Evolutionary conservation across 2,329 filamentous ascomycete species (phyloP).

Genomic region (Sarocladium kiliense): DNA sequence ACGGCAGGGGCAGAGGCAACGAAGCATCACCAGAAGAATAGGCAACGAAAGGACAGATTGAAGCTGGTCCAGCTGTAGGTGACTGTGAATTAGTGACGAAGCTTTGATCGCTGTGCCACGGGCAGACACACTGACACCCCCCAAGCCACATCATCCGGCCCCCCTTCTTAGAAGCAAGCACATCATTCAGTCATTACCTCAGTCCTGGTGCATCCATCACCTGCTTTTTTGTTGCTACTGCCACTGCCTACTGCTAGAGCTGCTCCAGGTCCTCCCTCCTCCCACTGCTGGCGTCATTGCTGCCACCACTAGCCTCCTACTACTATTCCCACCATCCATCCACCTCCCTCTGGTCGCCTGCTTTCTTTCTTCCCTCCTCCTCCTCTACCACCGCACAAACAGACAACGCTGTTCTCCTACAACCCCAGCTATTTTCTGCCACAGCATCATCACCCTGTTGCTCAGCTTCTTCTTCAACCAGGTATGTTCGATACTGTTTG

Average conservation of each 20-base stretch:
- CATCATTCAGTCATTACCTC: background rate
- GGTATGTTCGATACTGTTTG: background rate
- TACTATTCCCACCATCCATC: background rate
- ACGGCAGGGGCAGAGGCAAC: background rate
- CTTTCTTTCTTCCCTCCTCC: slow-evolving; percentile 9
- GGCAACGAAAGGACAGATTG: background rate
- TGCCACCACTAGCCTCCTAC: background rate
- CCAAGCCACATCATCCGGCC: background rate
- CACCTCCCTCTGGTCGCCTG: background rate
- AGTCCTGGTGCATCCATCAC: background rate
- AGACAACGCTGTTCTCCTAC: background rate
- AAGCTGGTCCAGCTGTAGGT: too few relatives aligned
- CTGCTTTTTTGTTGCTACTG: background rate
- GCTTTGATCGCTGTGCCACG: too few relatives aligned
- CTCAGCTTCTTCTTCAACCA: background rate
- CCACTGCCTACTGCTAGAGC: background rate
- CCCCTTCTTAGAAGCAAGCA: background rate
- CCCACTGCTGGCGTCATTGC: slow-evolving; percentile 9
- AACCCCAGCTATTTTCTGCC: background rate
- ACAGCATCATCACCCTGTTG: slow-evolving; percentile 3
- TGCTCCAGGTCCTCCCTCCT: background rate
- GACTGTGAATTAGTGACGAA: too few relatives aligned
- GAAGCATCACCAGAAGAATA: background rate
- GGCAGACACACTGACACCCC: too few relatives aligned
- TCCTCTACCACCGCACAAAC: background rate